phyloP scores from a whole-genome alignment of 441 rosid species.

The Erodium trifolium region DNA sequence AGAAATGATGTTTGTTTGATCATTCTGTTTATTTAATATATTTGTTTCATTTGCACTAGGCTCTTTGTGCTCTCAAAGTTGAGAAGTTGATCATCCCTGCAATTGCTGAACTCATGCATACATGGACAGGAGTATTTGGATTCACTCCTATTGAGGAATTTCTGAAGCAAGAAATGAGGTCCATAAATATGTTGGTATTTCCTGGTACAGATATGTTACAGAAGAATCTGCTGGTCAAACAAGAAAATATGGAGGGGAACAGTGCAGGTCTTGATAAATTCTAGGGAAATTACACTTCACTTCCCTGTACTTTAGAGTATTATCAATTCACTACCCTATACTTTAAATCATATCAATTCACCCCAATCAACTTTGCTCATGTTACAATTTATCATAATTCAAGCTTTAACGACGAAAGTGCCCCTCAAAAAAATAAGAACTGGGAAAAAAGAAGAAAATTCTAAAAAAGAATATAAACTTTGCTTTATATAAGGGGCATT shows the following conservation, averaged over 20 bases:
- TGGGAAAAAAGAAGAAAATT: no score
- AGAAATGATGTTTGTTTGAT: neutral
- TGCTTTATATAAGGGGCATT: no score
- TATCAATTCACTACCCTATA: no score
- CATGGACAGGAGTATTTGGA: constrained; percentile 91
- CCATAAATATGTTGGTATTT: constrained; percentile 71
- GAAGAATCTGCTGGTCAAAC: constrained; percentile 43
- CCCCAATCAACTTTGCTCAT: no score
- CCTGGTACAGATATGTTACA: constrained; percentile 92
- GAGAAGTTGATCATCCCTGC: constrained; percentile 91
- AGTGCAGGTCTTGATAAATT: constrained; percentile 25
- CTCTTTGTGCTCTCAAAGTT: constrained; percentile 59
- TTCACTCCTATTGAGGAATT: constrained; percentile 54
- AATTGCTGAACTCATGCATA: constrained; percentile 68
- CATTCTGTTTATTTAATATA: constrained; percentile 13
- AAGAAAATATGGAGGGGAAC: constrained; percentile 27
- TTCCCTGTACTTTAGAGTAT: no score
- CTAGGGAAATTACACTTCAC: no score
- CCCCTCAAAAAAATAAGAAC: no score
- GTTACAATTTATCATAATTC: no score
- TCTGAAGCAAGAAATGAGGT: constrained; percentile 58
- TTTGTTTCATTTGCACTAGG: constrained; percentile 31
- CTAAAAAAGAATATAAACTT: no score
- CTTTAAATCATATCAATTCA: no score
- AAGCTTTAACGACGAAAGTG: no score